Conservation (phyloP, 2,329 filamentous ascomycete species). For the Aspergillus awamori region DNA sequence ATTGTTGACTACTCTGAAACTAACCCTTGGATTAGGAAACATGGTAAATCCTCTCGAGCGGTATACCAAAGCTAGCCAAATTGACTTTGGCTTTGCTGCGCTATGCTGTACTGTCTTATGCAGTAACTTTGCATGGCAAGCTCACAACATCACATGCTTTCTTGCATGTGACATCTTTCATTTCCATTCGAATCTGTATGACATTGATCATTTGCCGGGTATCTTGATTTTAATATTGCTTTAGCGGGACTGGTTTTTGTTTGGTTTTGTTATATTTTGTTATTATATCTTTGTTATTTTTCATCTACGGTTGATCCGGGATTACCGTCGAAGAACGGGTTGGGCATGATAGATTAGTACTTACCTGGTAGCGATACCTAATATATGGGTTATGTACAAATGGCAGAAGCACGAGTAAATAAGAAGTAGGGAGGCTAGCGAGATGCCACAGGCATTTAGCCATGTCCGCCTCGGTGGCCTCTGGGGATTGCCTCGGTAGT, state of each 20-base stretch:
- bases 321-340: conserved; percentile 4
- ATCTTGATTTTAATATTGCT: conserved; percentile 14
- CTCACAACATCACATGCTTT: neutral
- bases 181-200: neutral
- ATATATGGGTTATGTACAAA: conserved; percentile 3
- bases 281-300: neutral
- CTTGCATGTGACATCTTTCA: conserved; percentile 2
- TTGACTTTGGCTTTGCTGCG: conserved; percentile 11
- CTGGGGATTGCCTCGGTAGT: too few species aligned
- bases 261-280: neutral
- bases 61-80: neutral
- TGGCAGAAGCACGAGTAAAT: too few species aligned
- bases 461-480: neutral
- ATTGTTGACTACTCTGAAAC: neutral
- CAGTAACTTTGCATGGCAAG: neutral
- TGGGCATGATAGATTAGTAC: conserved; percentile 8
- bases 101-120: neutral
- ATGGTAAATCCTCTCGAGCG: conserved; percentile 29
- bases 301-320: conserved; percentile 12
- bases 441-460: too few species aligned
- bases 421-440: too few species aligned
- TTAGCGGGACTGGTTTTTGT: conserved; percentile 27
- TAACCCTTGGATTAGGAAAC: conserved; percentile 34
- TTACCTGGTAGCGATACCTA: conserved; percentile 19
- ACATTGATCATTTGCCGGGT: neutral